These are phyloP conservation scores for Leishmania tropica DNA, from an alignment of 208 protist species.

Conservation along the genomic window DNA sequence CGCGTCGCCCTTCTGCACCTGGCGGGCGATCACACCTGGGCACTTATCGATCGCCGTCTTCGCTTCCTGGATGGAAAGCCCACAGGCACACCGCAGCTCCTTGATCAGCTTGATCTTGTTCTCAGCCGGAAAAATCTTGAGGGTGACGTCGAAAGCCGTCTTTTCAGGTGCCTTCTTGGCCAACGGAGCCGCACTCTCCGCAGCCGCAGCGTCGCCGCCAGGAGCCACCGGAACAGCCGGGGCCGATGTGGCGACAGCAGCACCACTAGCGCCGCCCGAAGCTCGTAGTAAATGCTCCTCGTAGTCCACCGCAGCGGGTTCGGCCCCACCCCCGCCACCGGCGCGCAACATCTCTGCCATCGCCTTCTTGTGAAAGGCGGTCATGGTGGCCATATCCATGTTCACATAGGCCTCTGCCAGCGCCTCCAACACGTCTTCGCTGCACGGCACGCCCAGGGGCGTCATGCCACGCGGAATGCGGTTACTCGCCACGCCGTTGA, in stretches of 20 bases:
- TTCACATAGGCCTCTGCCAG: constrained; percentile 71
- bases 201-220: constrained; percentile 8
- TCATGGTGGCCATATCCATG: constrained; percentile 64
- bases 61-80: constrained; percentile 68
- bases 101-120: constrained; percentile 89
- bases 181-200: constrained; percentile 13
- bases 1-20: constrained; percentile 69
- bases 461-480: constrained; percentile 57
- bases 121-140: constrained; percentile 68
- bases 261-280: constrained; percentile 51
- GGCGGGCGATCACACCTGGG: constrained; percentile 72
- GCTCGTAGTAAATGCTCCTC: constrained; percentile 72
- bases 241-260: background rate
- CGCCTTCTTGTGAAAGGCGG: constrained; percentile 55
- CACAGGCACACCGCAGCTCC: constrained; percentile 74
- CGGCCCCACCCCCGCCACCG: background rate
- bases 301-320: constrained; percentile 38
- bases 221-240: background rate
- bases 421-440: constrained; percentile 52
- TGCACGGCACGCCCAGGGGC: constrained; percentile 41
- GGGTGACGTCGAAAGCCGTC: constrained; percentile 63
- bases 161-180: constrained; percentile 69
- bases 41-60: constrained; percentile 84
- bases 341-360: constrained; percentile 58
- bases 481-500: constrained; percentile 40